Percentiles rank a stretch among this genome's conserved stretches.
phyloP scores from a whole-genome alignment of 176 grass and related monocot genomes.

The Cenchrus purpureus region DNA sequence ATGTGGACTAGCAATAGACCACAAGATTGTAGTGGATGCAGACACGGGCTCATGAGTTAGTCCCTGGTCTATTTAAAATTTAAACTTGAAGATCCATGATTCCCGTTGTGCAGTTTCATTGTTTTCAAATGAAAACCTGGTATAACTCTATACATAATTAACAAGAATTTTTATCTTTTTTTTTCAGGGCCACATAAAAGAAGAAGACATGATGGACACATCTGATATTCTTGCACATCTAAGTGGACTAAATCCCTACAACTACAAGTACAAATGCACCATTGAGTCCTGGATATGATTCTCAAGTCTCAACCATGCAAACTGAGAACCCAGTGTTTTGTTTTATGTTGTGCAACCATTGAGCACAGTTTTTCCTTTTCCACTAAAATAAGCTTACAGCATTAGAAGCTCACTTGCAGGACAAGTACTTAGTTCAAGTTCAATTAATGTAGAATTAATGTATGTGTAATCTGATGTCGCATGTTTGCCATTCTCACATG shows the following conservation, averaged over 20 bases:
- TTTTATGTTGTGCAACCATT: conserved; percentile 44
- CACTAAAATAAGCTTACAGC: conserved; percentile 50
- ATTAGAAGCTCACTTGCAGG: conserved; percentile 38
- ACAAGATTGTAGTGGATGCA: background rate
- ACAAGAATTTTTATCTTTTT: conserved; percentile 9
- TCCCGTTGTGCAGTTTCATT: background rate
- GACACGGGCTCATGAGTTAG: background rate
- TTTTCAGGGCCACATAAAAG: conserved; percentile 66
- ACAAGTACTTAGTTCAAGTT: conserved; percentile 44
- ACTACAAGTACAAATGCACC: conserved; percentile 57
- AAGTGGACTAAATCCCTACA: conserved; percentile 59
- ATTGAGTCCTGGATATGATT: conserved; percentile 80
- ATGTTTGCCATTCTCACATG: conserved; percentile 30
- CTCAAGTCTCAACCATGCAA: conserved; percentile 32
- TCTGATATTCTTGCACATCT: conserved; percentile 67
- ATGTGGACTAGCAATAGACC: background rate
- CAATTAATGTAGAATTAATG: conserved; percentile 28
- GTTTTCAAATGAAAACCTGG: background rate
- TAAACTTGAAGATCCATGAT: background rate
- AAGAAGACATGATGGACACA: conserved; percentile 69
- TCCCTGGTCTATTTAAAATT: background rate
- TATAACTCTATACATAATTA: conserved; percentile 3
- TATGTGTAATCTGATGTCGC: conserved; percentile 28
- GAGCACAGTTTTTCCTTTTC: conserved; percentile 34
- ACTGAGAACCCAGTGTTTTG: conserved; percentile 12